Evolutionary conservation across 257 asterid genomes (phyloP).

Genomic region (Solanum lycopersicoides): DNA sequence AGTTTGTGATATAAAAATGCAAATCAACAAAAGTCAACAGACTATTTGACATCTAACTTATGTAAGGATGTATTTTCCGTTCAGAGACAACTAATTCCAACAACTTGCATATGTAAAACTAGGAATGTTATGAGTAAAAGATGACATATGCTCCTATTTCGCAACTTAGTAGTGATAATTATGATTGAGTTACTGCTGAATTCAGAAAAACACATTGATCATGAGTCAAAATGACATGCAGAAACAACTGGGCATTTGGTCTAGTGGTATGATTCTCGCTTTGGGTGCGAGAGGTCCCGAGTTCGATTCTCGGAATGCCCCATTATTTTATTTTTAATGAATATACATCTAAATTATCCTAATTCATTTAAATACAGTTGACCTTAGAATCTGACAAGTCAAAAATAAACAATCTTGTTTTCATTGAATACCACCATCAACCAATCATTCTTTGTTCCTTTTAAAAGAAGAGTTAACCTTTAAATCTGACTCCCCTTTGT

Average conservation of each 20-base stretch:
- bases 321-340: too few species aligned
- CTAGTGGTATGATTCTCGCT: conserved; percentile 13
- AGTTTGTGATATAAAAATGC: not conserved
- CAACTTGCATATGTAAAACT: not conserved
- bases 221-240: not conserved
- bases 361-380: not conserved
- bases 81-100: not conserved
- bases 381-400: not conserved
- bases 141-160: not conserved
- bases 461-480: not conserved
- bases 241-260: too few species aligned
- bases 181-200: not conserved
- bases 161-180: not conserved
- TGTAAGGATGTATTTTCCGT: not conserved
- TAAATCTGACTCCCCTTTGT: not conserved
- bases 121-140: not conserved
- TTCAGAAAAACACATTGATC: not conserved
- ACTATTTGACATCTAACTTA: not conserved
- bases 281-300: conserved; percentile 78
- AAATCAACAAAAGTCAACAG: not conserved
- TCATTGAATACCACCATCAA: not conserved
- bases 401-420: not conserved
- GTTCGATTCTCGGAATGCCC: conserved; percentile 88
- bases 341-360: not conserved
- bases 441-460: not conserved